Evolutionary conservation across 495 filamentous ascomycete genomes (phyloP), one percentile per base, ranked within the genome.

Genomic region (Glonium stellatum): DNA sequence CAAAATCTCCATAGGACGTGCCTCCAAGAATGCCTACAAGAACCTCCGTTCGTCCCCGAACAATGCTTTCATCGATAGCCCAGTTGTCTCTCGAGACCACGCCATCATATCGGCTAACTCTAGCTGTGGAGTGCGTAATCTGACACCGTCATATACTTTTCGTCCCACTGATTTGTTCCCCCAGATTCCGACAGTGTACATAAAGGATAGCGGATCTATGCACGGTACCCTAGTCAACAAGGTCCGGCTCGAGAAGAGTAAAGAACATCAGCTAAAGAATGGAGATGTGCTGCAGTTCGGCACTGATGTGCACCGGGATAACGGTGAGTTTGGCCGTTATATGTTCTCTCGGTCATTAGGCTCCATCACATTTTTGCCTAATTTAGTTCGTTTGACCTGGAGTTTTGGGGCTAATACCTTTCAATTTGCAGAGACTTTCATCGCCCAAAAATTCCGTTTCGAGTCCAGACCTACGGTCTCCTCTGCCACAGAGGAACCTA

Each of bases 41-140:
- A 77, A 79, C 55, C 74, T 85, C 10, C 41, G 71, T 9, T 74
- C 79, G 15, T 68, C 70, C 23, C 36, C 42, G 2, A 70, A 84
- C 55, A 96, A 95, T 73, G 86, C 77, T 10, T 88, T 82, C 78
- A 89, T 91, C 60, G 82, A 91, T 35, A 90, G 84, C 65, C 82
- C 88, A 0, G 88, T 95, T 23, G 87, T 96, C 79, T 93, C 88
- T 27, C 79, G 90, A 31, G 70, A 81, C 10, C 90, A 96, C 75
- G 90, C 89, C 11, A 73, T 79, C 53, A 65, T 95, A 9, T 48
- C 53, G 9, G 41, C 49, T 37, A 52, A 50, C 53, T 25, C 39
- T 34, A 22, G 37, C 39, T 8, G 15, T 34, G 57, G 47, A 50
- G 41, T 57, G 25, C 21, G 48, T 31, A 9, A 31, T 23, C 18